phyloP scores from a whole-genome alignment of 2,329 filamentous ascomycete species.

The Sordariomycetes sp. region DNA sequence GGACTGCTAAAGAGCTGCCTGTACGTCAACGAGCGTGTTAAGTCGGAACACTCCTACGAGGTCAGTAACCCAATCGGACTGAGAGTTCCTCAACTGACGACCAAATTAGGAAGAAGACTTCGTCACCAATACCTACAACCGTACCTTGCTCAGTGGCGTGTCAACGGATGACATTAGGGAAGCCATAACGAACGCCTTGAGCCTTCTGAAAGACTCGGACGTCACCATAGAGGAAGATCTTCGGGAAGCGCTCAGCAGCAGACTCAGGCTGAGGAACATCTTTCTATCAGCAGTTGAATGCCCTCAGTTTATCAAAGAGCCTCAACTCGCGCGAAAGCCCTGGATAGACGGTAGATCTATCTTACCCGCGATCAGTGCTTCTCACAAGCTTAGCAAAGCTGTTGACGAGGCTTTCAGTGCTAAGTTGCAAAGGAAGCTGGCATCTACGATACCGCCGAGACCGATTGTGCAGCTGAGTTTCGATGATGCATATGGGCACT shows the following conservation, averaged over 20 bases:
- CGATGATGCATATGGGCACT: constrained; percentile 59
- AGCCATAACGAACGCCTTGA: constrained; percentile 44
- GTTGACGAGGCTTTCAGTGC: constrained; percentile 78
- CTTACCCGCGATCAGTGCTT: constrained; percentile 47
- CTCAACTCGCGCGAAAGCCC: constrained; percentile 36
- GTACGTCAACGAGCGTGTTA: constrained; percentile 68
- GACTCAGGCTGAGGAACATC: constrained; percentile 57
- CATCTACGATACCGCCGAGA: constrained; percentile 86
- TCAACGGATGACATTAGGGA: constrained; percentile 44
- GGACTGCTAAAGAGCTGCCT: constrained; percentile 76
- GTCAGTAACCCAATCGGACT: constrained; percentile 27
- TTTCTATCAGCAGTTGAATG: constrained; percentile 50
- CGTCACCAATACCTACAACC: constrained; percentile 81
- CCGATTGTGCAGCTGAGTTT: constrained; percentile 75
- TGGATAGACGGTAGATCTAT: constrained; percentile 42
- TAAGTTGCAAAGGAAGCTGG: constrained; percentile 83
- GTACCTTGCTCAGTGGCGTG: constrained; percentile 62
- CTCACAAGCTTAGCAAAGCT: constrained; percentile 51
- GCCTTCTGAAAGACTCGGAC: constrained; percentile 34
- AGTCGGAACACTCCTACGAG: constrained; percentile 84
- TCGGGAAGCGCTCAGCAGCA: constrained; percentile 47
- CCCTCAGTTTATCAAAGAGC: constrained; percentile 31
- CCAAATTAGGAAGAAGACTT: constrained; percentile 79
- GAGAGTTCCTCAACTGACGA: neutral
- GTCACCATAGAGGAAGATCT: constrained; percentile 30